These are phyloP conservation scores for Allium sativum DNA, from an alignment of 106 monocot species.

Conservation along the genomic window DNA sequence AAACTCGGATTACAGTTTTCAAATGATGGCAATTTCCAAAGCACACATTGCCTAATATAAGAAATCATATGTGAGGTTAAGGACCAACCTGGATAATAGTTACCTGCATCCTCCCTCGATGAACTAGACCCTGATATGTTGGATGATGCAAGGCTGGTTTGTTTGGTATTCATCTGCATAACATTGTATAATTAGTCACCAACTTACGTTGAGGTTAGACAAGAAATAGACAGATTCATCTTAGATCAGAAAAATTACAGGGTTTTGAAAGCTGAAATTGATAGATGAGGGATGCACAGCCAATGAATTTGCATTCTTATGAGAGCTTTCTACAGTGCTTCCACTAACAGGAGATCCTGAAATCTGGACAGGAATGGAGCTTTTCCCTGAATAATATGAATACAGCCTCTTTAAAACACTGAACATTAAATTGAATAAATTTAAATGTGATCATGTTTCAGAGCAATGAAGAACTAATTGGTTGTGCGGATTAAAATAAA, in stretches of 20 bases:
- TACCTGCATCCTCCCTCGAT: constrained; percentile 14
- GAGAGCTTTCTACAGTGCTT: constrained; percentile 14
- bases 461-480: too few species aligned
- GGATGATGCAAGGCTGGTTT: constrained; percentile 8
- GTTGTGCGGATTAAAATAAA: too few species aligned
- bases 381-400: constrained; percentile 20
- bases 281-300: constrained; percentile 32
- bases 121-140: constrained; percentile 9
- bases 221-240: too few species aligned
- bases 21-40: too few species aligned
- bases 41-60: too few species aligned
- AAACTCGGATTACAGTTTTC: too few species aligned
- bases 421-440: too few species aligned
- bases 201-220: too few species aligned
- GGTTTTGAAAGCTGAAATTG: constrained; percentile 6
- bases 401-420: background rate
- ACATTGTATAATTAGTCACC: too few species aligned
- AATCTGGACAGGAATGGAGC: constrained; percentile 27
- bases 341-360: constrained; percentile 23
- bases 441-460: too few species aligned
- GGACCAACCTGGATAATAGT: constrained; percentile 22
- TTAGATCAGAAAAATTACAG: background rate
- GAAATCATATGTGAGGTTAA: background rate
- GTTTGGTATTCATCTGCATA: constrained; percentile 8
- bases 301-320: constrained; percentile 23